Conservation (phyloP, 1,284 basidiomycete species). For the Rhizoctonia solani region DNA sequence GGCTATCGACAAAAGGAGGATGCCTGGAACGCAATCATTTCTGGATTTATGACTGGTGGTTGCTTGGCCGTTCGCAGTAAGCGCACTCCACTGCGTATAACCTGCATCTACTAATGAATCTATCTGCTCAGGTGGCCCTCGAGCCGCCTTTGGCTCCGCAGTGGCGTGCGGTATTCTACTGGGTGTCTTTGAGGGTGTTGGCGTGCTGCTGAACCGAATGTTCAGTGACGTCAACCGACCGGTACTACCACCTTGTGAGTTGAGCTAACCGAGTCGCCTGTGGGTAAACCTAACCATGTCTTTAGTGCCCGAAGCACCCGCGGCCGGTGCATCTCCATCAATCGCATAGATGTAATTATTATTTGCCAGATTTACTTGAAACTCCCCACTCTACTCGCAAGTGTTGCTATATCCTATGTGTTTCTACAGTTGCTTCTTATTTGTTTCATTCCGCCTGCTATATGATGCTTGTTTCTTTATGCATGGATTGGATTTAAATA, state of each 20-base stretch:
- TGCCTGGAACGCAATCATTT: slow-evolving; percentile 98
- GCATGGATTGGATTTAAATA: slow-evolving; percentile 4
- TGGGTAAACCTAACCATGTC: not conserved
- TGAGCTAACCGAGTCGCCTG: not conserved
- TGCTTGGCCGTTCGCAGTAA: slow-evolving; percentile 91
- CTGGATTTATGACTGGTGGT: slow-evolving; percentile 98
- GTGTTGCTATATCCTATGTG: slow-evolving; percentile 3
- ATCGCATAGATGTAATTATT: slow-evolving; percentile 29
- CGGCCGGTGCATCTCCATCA: slow-evolving; percentile 24
- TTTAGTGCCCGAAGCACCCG: slow-evolving; percentile 30
- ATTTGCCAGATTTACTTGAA: slow-evolving; percentile 1
- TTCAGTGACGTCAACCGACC: slow-evolving; percentile 82
- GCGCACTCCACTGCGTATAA: slow-evolving; percentile 46
- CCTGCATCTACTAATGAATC: not conserved
- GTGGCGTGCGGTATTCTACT: slow-evolving; percentile 96
- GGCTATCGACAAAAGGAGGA: slow-evolving; percentile 98
- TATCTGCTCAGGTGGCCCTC: slow-evolving; percentile 75
- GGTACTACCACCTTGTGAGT: slow-evolving; percentile 59
- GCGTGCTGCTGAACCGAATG: slow-evolving; percentile 81
- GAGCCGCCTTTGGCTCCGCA: slow-evolving; percentile 86
- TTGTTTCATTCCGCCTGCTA: slow-evolving; percentile 1
- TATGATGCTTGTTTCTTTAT: slow-evolving; percentile 22
- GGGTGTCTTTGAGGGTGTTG: slow-evolving; percentile 95
- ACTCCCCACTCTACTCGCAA: slow-evolving; percentile 12
- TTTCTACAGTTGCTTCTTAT: not conserved